A percentile compares a stretch with the other conserved stretches of the same genome.
Evolutionary conservation across 768 basidiomycete genomes (phyloP).

Genomic region (Collybiopsis confluens): DNA sequence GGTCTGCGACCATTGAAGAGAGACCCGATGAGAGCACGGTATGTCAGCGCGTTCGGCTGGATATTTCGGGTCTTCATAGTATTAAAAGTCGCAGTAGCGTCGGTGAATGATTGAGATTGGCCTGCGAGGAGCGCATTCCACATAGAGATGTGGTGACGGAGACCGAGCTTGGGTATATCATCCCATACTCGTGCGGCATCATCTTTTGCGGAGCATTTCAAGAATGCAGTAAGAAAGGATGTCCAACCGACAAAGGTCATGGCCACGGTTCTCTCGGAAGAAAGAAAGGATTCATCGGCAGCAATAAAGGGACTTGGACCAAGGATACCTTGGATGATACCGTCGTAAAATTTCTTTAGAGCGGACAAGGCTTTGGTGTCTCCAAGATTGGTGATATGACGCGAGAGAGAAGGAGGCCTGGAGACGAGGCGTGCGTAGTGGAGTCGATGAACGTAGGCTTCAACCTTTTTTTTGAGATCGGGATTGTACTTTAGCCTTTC

Average conservation of each 20-base stretch:
- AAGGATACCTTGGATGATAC: constrained; percentile 45
- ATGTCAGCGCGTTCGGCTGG: constrained; percentile 57
- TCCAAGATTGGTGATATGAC: constrained; percentile 45
- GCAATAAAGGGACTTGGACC: constrained; percentile 54
- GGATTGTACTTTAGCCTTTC: constrained; percentile 27
- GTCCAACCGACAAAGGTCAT: constrained; percentile 61
- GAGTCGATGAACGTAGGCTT: constrained; percentile 44
- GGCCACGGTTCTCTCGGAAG: constrained; percentile 36
- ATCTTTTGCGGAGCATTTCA: constrained; percentile 50
- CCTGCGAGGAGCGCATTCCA: constrained; percentile 75
- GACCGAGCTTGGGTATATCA: constrained; percentile 48
- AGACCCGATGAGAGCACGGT: constrained; percentile 65
- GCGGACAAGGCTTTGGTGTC: constrained; percentile 21
- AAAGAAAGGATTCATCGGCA: constrained; percentile 31
- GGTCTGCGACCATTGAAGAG: constrained; percentile 49
- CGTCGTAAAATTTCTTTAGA: constrained; percentile 47
- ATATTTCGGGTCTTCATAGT: constrained; percentile 55
- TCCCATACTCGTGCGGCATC: constrained; percentile 65
- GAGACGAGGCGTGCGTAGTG: constrained; percentile 47
- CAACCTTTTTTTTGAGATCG: constrained; percentile 36
- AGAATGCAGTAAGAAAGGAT: constrained; percentile 61
- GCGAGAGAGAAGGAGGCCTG: constrained; percentile 44
- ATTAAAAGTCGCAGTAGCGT: constrained; percentile 59
- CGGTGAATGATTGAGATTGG: constrained; percentile 46
- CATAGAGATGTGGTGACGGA: constrained; percentile 49